Base-by-base conservation (phyloP, 2,329 filamentous ascomycete genomes). In the Hypocreales sp. region DNA sequence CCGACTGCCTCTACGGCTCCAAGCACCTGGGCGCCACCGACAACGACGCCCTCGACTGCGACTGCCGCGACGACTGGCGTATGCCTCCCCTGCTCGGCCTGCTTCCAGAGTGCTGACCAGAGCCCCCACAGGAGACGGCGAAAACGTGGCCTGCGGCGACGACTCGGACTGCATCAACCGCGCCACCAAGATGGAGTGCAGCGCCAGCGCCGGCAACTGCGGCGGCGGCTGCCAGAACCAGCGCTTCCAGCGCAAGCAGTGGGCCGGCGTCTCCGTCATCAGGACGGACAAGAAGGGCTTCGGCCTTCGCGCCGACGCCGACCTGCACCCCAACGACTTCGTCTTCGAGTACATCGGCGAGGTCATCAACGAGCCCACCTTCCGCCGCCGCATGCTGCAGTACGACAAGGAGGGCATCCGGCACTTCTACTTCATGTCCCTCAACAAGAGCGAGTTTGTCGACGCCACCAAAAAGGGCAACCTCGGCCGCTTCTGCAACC, bases 381-480 rank as follows among this genome's bases (percentile, higher is more conserved):
- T 95, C 47, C 79, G 84, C 30, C 73, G 75, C 32, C 82, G 90
- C 35, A 94, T 92, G 75, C 60, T 83, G 21, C 79, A 92, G 45
- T 98, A 98, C 53, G 84, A 94, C 47, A 70, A 90, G 25, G 83
- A 95, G 51, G 86, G 86, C 34, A 94, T 98, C 64, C 93, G 92
- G 53, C 90, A 98, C 55, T 98, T 98, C 53, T 98, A 98, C 56
- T 98, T 98, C 61, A 98, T 98, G 90, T 95, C 90, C 16, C 73
- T 98, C 35, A 92, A 74, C 47, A 92, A 92, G 51, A 81, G 76
- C 44, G 90, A 95, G 51, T 98, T 95, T 47, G 84, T 98, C 32
- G 90, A 98, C 55, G 90, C 90, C 14, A 98, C 90, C 8, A 92
- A 90, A 49, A 92, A 83, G 50, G 90, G 90, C 27, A 95, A 95